phyloP scores from a whole-genome alignment of 192 early-diverging fungal species.

The Coemansia sp. region DNA sequence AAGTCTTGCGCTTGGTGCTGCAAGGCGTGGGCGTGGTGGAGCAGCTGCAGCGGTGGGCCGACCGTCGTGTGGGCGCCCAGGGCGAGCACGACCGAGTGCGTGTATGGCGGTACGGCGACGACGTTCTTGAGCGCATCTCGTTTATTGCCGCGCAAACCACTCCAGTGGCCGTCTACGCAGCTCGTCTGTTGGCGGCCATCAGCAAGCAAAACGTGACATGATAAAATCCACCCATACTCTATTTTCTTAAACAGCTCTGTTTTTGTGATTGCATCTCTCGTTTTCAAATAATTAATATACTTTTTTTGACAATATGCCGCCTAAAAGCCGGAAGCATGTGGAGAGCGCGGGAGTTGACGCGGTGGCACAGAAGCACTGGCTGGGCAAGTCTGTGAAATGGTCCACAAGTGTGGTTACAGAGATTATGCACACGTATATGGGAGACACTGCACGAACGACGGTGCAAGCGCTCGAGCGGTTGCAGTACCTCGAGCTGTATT shows the following conservation, averaged over 20 bases:
- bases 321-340: background rate
- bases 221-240: too few species aligned
- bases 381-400: slow-evolving; percentile 10
- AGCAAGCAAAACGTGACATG: slow-evolving; percentile 11
- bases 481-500: slow-evolving; percentile 57
- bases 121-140: slow-evolving; percentile 43
- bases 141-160: slow-evolving; percentile 27
- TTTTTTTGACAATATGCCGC: slow-evolving; percentile 1
- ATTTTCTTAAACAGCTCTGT: background rate
- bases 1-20: slow-evolving; percentile 29
- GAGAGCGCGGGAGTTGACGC: background rate
- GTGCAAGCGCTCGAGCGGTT: slow-evolving; percentile 29
- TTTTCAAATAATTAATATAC: background rate
- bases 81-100: slow-evolving; percentile 27
- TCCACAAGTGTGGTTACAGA: slow-evolving; percentile 4
- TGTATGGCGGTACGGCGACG: slow-evolving; percentile 40
- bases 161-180: slow-evolving; percentile 19
- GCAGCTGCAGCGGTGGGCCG: slow-evolving; percentile 51
- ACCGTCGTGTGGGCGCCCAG: slow-evolving; percentile 26
- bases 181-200: slow-evolving; percentile 33
- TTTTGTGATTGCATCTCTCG: background rate
- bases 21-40: slow-evolving; percentile 45
- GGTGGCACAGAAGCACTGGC: slow-evolving; percentile 10
- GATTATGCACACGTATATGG: slow-evolving; percentile 13
- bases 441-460: background rate